Evolutionary conservation across 257 asterid genomes (phyloP).

Genomic region (Ilex aquifolium): DNA sequence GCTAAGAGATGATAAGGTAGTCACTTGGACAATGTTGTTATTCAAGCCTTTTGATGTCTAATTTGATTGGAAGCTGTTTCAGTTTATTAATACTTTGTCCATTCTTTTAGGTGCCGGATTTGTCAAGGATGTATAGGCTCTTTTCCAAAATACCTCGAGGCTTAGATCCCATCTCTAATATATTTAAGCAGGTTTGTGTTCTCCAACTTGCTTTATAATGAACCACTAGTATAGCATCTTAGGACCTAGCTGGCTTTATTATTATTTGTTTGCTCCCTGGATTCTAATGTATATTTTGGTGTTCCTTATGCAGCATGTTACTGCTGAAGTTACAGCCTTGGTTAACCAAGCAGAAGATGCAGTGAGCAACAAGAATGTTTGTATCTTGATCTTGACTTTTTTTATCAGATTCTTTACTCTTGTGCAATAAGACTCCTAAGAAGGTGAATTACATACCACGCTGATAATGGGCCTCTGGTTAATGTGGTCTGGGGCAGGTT

Average conservation of each 20-base stretch:
- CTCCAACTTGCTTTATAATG: neutral
- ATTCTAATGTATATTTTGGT: constrained; percentile 4
- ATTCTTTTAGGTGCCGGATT: constrained; percentile 61
- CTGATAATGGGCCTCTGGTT: too few species aligned
- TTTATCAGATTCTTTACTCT: neutral
- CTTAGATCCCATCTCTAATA: constrained; percentile 73
- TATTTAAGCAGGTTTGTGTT: constrained; percentile 78
- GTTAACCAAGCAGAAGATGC: constrained; percentile 99
- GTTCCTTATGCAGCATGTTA: constrained; percentile 70
- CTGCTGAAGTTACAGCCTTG: constrained; percentile 91
- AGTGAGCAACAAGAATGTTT: constrained; percentile 87
- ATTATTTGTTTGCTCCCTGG: constrained; percentile 1
- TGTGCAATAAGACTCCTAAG: neutral
- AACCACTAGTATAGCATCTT: neutral
- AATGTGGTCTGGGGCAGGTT: too few species aligned
- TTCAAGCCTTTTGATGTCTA: constrained; percentile 4
- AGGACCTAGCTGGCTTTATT: neutral
- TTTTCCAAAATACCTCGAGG: constrained; percentile 85
- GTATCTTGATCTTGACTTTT: constrained; percentile 5
- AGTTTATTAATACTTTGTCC: too few species aligned
- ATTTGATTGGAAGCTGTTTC: constrained; percentile 2
- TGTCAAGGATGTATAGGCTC: constrained; percentile 97
- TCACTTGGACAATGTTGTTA: neutral
- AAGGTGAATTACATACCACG: neutral
- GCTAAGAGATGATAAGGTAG: constrained; percentile 95